These are phyloP conservation scores for Cutaneotrichosporon dermatis DNA, from an alignment of 1,284 basidiomycete genomes.

Conservation along the genomic window DNA sequence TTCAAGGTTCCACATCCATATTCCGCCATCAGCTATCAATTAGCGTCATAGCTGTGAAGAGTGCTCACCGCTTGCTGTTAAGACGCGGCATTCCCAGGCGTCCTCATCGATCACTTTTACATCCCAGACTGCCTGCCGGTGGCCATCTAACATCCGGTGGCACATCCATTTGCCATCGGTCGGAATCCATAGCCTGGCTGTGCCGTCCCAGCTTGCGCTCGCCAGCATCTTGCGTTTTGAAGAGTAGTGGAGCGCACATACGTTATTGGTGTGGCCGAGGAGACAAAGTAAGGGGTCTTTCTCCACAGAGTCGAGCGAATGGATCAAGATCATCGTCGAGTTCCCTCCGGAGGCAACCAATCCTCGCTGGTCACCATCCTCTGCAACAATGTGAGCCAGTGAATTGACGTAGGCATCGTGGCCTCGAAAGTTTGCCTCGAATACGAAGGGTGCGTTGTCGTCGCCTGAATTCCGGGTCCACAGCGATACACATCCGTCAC, in stretches of 20 bases:
- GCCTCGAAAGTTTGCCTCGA: background rate
- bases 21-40: background rate
- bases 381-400: background rate
- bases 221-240: background rate
- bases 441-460: background rate
- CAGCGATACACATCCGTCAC: background rate
- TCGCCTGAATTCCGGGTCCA: background rate
- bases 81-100: no score
- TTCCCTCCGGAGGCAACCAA: background rate
- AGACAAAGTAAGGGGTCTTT: background rate
- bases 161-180: background rate
- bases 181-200: background rate
- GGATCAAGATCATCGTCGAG: background rate
- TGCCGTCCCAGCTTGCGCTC: background rate
- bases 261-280: background rate
- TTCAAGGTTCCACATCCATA: background rate
- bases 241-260: background rate
- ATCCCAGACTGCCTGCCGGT: background rate
- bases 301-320: background rate
- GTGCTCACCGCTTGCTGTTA: background rate
- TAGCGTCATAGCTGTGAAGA: background rate
- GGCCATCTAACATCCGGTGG: background rate
- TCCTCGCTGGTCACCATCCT: background rate
- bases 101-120: background rate
- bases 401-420: background rate